These are phyloP conservation scores for Musa itinerans DNA, from an alignment of 176 grass and related monocot genomes.

Conservation along the genomic window DNA sequence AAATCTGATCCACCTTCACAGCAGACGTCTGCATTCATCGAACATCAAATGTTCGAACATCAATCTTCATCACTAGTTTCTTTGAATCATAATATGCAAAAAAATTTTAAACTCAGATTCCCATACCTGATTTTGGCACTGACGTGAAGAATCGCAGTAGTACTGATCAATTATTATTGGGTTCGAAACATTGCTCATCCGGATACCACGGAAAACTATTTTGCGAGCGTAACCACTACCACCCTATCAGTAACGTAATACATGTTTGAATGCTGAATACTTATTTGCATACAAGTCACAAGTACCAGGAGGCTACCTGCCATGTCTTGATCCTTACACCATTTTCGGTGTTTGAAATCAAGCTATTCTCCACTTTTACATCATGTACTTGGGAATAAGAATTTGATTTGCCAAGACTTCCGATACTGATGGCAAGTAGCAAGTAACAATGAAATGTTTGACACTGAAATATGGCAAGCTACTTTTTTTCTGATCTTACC, in stretches of 20 bases:
- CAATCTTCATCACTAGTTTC: neutral
- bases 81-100: neutral
- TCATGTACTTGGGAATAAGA: constrained; percentile 40
- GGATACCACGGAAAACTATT: constrained; percentile 51
- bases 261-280: neutral
- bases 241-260: constrained; percentile 31
- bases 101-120: neutral
- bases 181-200: constrained; percentile 70
- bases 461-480: neutral
- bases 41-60: neutral
- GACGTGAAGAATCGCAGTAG: constrained; percentile 49
- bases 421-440: constrained; percentile 34
- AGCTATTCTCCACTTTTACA: constrained; percentile 47
- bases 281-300: neutral
- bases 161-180: constrained; percentile 78
- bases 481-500: constrained; percentile 26
- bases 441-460: neutral
- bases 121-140: constrained; percentile 53
- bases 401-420: constrained; percentile 71
- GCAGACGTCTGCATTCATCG: constrained; percentile 35
- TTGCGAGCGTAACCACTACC: constrained; percentile 47
- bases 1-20: constrained; percentile 42
- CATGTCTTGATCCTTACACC: constrained; percentile 86
- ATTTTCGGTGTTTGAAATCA: constrained; percentile 62
- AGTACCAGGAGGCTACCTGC: constrained; percentile 38